phyloP scores from a whole-genome alignment of 805 yeast genomes.

The Candida fluviatilis region DNA sequence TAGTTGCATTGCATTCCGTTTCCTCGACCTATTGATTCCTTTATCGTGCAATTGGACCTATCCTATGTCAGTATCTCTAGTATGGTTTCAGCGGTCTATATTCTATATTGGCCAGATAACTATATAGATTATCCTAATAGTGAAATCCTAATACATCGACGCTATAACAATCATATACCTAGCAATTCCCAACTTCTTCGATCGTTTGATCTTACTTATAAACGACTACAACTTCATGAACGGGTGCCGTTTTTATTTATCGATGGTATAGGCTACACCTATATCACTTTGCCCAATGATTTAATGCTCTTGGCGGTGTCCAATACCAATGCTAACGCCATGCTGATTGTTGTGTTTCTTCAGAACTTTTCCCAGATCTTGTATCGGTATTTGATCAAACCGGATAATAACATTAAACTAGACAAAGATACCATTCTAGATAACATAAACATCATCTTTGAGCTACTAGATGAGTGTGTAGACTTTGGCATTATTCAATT shows the following conservation, averaged over 20 bases:
- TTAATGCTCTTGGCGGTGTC: constrained; percentile 40
- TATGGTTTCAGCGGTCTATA: constrained; percentile 37
- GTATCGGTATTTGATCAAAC: constrained; percentile 21
- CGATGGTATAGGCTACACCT: constrained; percentile 54
- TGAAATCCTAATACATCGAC: constrained; percentile 31
- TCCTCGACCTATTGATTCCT: too few relatives aligned
- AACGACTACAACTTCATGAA: constrained; percentile 15
- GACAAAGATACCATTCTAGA: constrained; percentile 63
- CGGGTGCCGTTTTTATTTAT: constrained; percentile 41
- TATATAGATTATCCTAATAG: constrained; percentile 22
- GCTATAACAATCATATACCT: constrained; percentile 30
- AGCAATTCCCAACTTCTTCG: constrained; percentile 17
- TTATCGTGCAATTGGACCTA: not conserved
- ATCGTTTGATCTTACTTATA: constrained; percentile 21
- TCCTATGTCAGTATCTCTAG: not conserved
- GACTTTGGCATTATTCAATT: constrained; percentile 86
- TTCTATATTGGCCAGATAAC: constrained; percentile 31
- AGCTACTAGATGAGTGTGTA: constrained; percentile 83
- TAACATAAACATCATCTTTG: constrained; percentile 71
- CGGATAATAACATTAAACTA: constrained; percentile 23
- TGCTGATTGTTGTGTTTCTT: constrained; percentile 56
- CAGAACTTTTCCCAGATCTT: constrained; percentile 31
- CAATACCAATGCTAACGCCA: constrained; percentile 47
- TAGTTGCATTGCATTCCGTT: too few relatives aligned
- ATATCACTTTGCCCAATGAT: constrained; percentile 43